Base-by-base conservation (phyloP, 345 rosid species). In the Combretum micranthum region DNA sequence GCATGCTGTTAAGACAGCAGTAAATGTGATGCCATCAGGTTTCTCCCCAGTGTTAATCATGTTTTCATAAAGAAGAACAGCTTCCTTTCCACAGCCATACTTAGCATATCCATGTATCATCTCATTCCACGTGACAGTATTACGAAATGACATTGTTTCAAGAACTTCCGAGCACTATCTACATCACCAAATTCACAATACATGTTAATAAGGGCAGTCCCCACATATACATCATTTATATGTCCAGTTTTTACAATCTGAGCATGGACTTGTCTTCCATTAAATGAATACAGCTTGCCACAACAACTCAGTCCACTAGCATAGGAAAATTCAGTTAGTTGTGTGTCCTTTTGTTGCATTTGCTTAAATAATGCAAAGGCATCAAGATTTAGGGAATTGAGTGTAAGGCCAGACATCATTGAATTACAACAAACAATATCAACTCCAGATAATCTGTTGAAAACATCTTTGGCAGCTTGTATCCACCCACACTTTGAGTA, bases 31-130 rank as follows among this genome's bases (percentile, higher is more conserved):
- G 48, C 17, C 32, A 53, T 87, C 88, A 0, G 83, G 80, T 48
- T 80, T 78, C 64, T 61, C 69, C 18, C 79, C 83, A 7, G 64
- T 23, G 59, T 69, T 66, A 55, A 84, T 64, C 90, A 87, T 78
- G 59, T 72, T 44, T 64, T 59, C 62, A 68, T 72, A 90, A 44
- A 90, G 77, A 52, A n/a, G 20, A 62, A 87, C 74, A 48, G 95
- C 92, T 52, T 79, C 81, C 19, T 66, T 48, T 57, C 90, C 95
- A 56, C 47, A 61, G 50, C 97, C 95, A 15, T 78, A 72, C 64
- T 84, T 90, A 19, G 93, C 97, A 75, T 87, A 83, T 22, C 95
- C 97, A 60, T 87, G 95, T 65, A 90, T 83, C 81, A 87, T 84
- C 77, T 84, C 95, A 52, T 87, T 90, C 90, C 95, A 90, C 16